Evolutionary conservation across 2,329 filamentous ascomycete genomes (phyloP).

Genomic region (Didymella arachidicola): DNA sequence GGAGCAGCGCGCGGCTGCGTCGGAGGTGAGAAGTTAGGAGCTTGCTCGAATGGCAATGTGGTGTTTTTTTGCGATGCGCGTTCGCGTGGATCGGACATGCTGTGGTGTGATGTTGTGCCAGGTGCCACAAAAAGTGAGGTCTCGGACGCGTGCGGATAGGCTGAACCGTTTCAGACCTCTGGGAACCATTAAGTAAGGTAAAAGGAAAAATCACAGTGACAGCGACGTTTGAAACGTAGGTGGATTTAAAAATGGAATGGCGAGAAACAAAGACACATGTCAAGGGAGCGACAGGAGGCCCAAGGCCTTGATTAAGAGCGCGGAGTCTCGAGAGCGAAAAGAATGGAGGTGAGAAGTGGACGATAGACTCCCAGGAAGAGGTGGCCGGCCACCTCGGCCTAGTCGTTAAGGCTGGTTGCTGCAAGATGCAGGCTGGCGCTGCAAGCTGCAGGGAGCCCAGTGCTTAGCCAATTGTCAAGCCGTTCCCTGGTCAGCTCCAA

Average conservation of each 20-base stretch:
- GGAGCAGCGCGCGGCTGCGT: slow-evolving; percentile 38
- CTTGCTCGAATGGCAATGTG: slow-evolving; percentile 38
- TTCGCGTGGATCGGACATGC: slow-evolving; percentile 43
- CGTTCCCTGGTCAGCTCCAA: slow-evolving; percentile 21
- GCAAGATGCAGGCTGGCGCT: slow-evolving; percentile 47
- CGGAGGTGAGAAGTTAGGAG: slow-evolving; percentile 44
- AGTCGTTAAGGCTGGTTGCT: slow-evolving; percentile 29
- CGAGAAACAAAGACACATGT: slow-evolving; percentile 46
- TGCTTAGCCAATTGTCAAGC: slow-evolving; percentile 42
- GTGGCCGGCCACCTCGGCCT: slow-evolving; percentile 32
- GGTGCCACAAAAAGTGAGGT: slow-evolving; percentile 33
- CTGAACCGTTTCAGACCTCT: slow-evolving; percentile 21
- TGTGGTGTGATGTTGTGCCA: slow-evolving; percentile 31
- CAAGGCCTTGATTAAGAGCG: slow-evolving; percentile 40
- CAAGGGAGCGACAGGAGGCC: slow-evolving; percentile 47
- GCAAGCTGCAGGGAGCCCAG: slow-evolving; percentile 30
- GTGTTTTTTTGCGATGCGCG: slow-evolving; percentile 38
- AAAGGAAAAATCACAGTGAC: slow-evolving; percentile 30
- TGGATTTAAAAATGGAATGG: slow-evolving; percentile 42
- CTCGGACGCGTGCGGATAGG: slow-evolving; percentile 33
- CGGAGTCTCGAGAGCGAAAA: slow-evolving; percentile 36
- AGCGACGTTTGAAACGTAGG: slow-evolving; percentile 30
- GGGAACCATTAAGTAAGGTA: slow-evolving; percentile 43
- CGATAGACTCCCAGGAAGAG: slow-evolving; percentile 37
- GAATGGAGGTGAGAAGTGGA: slow-evolving; percentile 42